Percentiles rank a stretch among this genome's conserved stretches.
Conservation (phyloP, 2,329 filamentous ascomycete species). For the Drechslera avenae region DNA sequence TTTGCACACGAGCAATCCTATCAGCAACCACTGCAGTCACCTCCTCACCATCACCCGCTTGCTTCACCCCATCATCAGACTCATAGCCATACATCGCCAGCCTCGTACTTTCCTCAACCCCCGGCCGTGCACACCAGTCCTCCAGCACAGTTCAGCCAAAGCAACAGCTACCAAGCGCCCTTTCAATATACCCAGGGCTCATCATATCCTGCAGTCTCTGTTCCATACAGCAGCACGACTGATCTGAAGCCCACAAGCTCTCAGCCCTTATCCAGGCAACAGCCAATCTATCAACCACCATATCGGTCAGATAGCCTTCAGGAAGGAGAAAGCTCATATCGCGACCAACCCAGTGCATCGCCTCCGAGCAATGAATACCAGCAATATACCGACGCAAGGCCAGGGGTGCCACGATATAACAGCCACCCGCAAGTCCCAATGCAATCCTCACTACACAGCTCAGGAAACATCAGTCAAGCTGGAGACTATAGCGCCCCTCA, state of each 20-base stretch:
- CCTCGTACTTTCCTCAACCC: conserved; percentile 43
- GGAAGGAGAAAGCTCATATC: conserved; percentile 32
- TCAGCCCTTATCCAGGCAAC: conserved; percentile 29
- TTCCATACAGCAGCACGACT: conserved; percentile 29
- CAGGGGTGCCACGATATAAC: conserved; percentile 29
- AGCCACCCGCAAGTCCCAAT: conserved; percentile 29
- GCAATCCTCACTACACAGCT: conserved; percentile 24
- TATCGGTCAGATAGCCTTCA: conserved; percentile 25
- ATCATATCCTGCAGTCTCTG: conserved; percentile 33
- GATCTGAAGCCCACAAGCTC: conserved; percentile 28
- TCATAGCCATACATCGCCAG: conserved; percentile 33
- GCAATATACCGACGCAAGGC: conserved; percentile 28
- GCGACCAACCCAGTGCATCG: conserved; percentile 28
- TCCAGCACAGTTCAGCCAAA: conserved; percentile 29
- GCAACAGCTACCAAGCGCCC: conserved; percentile 21
- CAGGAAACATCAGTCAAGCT: conserved; percentile 29
- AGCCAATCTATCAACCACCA: conserved; percentile 32
- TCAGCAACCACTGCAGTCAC: conserved; percentile 40
- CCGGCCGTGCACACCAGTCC: conserved; percentile 36
- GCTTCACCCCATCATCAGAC: conserved; percentile 33
- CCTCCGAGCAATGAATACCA: conserved; percentile 31
- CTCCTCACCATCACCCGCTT: conserved; percentile 39
- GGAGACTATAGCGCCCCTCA: conserved; percentile 31
- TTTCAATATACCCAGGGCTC: conserved; percentile 32
- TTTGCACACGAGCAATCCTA: conserved; percentile 37